Conservation (phyloP, 2,329 filamentous ascomycete genomes). For the Cercospora sesami region DNA sequence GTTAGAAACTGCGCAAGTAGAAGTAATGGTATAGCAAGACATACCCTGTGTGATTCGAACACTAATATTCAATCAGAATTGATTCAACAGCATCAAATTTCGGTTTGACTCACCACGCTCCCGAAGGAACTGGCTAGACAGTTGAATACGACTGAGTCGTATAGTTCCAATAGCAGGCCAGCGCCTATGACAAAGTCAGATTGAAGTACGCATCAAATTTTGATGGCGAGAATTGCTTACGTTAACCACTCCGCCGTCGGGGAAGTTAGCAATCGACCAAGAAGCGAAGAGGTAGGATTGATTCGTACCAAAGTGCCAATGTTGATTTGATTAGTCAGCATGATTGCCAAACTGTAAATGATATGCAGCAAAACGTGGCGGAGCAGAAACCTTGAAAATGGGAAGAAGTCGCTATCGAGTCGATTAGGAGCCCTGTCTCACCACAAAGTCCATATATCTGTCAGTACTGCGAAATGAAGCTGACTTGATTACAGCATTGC, state of each 20-base stretch:
- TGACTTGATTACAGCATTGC: neutral
- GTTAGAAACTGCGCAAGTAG: too few relatives aligned
- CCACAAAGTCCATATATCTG: too few relatives aligned
- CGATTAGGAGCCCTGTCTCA: too few relatives aligned
- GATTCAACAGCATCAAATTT: neutral
- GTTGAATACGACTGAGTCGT: neutral
- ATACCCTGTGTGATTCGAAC: neutral
- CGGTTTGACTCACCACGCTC: neutral
- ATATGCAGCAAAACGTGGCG: too few relatives aligned
- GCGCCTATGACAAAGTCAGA: neutral
- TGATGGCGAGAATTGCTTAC: neutral
- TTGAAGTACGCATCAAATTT: neutral
- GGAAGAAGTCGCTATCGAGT: too few relatives aligned
- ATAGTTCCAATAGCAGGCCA: slow-evolving; percentile 5
- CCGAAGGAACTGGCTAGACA: slow-evolving; percentile 2
- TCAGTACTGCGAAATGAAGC: neutral
- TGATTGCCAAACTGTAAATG: neutral
- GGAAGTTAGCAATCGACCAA: neutral
- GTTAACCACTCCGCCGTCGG: slow-evolving; percentile 1
- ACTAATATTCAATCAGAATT: neutral
- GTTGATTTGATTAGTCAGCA: neutral
- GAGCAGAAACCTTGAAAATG: neutral
- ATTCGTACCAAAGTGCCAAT: neutral
- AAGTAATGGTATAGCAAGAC: neutral
- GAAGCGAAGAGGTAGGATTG: neutral